Evolutionary conservation across 345 rosid species (phyloP).

Genomic region (Angophora floribunda): DNA sequence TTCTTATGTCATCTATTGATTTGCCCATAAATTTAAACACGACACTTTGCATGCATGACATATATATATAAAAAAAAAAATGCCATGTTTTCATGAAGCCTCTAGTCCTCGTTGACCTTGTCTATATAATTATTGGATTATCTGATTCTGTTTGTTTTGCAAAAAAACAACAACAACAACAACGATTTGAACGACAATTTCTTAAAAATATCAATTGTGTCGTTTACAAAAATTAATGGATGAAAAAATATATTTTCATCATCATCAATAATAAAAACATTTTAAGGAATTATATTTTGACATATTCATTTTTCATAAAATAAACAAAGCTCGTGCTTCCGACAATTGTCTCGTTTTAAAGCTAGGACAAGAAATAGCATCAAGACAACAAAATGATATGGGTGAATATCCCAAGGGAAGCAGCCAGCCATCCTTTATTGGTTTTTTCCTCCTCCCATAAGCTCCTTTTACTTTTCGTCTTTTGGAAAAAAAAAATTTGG

Average conservation of each 20-base stretch:
- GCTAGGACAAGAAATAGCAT: neutral
- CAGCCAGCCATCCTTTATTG: neutral
- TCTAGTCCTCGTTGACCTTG: neutral
- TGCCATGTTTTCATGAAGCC: neutral
- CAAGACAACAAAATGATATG: neutral
- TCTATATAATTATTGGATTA: neutral
- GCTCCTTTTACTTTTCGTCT: neutral
- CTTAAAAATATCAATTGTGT: neutral
- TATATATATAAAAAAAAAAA: neutral
- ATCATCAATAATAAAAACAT: fast-evolving
- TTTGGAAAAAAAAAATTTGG: neutral
- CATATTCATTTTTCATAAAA: neutral
- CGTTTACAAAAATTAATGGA: neutral
- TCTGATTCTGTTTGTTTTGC: neutral
- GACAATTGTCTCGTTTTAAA: neutral
- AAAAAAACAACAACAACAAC: neutral
- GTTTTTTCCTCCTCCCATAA: neutral
- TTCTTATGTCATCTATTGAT: neutral
- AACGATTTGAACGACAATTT: neutral
- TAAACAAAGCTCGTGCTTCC: neutral
- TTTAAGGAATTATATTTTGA: neutral
- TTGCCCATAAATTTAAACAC: neutral
- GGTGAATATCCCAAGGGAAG: neutral
- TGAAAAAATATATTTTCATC: neutral
- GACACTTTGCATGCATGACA: neutral